These are phyloP conservation scores for Aphanomyces cochlioides DNA, from an alignment of 352 stramenopile species.

Conservation along the genomic window DNA sequence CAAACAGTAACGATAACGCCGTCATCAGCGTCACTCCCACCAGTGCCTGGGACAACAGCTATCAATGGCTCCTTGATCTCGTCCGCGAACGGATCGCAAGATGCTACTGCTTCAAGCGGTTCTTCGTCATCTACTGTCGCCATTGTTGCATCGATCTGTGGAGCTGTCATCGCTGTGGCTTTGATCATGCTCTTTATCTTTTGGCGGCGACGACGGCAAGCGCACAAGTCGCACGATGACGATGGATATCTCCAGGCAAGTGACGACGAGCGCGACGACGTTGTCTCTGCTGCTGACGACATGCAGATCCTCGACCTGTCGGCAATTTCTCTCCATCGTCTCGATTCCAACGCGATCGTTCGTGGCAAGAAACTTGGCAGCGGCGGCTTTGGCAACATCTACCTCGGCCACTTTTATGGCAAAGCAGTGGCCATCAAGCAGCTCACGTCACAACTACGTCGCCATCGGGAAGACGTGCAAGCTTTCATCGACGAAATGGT, in stretches of 20 bases:
- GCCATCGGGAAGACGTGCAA: background rate
- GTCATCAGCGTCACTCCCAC: too few species aligned
- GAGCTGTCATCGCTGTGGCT: background rate
- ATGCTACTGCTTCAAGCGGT: too few species aligned
- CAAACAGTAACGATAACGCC: too few species aligned
- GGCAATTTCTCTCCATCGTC: background rate
- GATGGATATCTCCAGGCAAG: background rate
- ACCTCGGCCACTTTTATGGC: constrained; percentile 33
- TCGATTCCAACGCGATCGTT: background rate
- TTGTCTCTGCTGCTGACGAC: background rate
- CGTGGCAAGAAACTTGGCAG: background rate
- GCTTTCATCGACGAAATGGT: constrained; percentile 23
- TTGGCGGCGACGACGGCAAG: background rate
- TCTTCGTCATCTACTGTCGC: too few species aligned
- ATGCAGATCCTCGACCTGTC: background rate
- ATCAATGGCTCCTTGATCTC: too few species aligned
- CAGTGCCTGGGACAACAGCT: too few species aligned
- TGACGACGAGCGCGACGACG: background rate
- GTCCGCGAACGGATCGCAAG: too few species aligned
- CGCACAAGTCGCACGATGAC: background rate
- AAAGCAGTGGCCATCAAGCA: constrained; percentile 37
- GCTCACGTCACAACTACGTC: background rate
- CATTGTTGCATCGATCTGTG: too few species aligned
- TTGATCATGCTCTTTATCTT: background rate
- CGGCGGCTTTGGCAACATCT: constrained; percentile 38